Evolutionary conservation across 2,329 filamentous ascomycete genomes (phyloP).

Genomic region (Stromatinia cepivora): DNA sequence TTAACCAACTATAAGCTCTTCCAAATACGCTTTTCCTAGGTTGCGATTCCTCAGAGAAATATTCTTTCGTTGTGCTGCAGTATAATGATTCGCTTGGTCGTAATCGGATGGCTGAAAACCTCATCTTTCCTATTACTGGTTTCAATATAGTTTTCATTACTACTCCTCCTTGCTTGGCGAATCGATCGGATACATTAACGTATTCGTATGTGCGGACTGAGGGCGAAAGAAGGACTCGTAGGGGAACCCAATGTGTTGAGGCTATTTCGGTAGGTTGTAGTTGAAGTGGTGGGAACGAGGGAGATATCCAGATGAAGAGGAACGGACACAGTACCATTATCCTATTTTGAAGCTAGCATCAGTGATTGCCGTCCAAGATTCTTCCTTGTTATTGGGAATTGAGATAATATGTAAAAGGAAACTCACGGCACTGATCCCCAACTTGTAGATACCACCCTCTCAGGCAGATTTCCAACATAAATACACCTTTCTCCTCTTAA

Average conservation of each 20-base stretch:
- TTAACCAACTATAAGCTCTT: constrained; percentile 36
- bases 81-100: constrained; percentile 61
- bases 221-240: constrained; percentile 60
- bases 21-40: constrained; percentile 17
- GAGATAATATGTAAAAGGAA: background rate
- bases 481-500: constrained; percentile 50
- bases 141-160: constrained; percentile 56
- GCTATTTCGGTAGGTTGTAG: constrained; percentile 70
- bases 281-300: constrained; percentile 55
- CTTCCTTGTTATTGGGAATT: background rate
- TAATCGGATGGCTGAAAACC: constrained; percentile 64
- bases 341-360: constrained; percentile 41
- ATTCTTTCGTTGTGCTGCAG: constrained; percentile 54
- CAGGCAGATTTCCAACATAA: constrained; percentile 61
- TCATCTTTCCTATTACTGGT: constrained; percentile 62
- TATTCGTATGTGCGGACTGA: constrained; percentile 60
- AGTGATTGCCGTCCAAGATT: background rate
- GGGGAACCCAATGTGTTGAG: constrained; percentile 67
- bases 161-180: constrained; percentile 56
- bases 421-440: constrained; percentile 65
- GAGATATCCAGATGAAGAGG: constrained; percentile 61
- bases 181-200: constrained; percentile 63
- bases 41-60: constrained; percentile 41
- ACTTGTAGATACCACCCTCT: constrained; percentile 64
- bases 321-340: constrained; percentile 71